phyloP scores from a whole-genome alignment of 345 rosid species.

The Clarkia xantiana region DNA sequence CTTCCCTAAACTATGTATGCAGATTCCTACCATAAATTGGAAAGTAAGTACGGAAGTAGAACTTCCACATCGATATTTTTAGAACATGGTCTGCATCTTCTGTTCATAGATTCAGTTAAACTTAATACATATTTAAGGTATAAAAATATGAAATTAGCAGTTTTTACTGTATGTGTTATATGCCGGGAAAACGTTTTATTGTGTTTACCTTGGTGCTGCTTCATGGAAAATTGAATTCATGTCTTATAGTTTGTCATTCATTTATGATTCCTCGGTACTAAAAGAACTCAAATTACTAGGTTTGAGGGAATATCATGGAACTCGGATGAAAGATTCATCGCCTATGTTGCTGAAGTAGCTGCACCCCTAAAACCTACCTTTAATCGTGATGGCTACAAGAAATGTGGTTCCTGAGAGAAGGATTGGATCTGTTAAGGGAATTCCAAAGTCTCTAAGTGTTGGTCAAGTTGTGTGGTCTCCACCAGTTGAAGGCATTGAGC shows the following conservation, averaged over 20 bases:
- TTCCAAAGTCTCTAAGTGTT: conserved; percentile 51
- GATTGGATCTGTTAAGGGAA: conserved; percentile 49
- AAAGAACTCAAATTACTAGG: conserved; percentile 33
- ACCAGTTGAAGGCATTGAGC: conserved; percentile 21
- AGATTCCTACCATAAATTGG: no score
- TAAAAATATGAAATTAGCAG: no score
- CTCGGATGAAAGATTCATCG: conserved; percentile 54
- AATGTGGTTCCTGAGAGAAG: conserved; percentile 33
- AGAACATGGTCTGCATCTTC: no score
- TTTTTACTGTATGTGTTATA: no score
- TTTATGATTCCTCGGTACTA: no score
- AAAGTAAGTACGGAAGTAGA: no score
- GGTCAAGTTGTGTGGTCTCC: conserved; percentile 98
- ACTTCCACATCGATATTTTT: no score
- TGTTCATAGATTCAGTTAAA: no score
- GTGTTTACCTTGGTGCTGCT: no score
- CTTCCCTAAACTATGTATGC: no score
- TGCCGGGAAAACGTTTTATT: no score
- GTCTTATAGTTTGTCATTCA: neutral
- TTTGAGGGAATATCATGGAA: conserved; percentile 97
- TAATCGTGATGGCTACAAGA: conserved; percentile 39
- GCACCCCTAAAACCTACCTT: conserved; percentile 51
- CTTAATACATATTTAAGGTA: no score
- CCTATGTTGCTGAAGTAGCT: conserved; percentile 79
- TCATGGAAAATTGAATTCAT: neutral